Evolutionary conservation across 805 yeast genomes (phyloP), one percentile per base, ranked within the genome.

Genomic region (Wickerhamomyces bisporus): DNA sequence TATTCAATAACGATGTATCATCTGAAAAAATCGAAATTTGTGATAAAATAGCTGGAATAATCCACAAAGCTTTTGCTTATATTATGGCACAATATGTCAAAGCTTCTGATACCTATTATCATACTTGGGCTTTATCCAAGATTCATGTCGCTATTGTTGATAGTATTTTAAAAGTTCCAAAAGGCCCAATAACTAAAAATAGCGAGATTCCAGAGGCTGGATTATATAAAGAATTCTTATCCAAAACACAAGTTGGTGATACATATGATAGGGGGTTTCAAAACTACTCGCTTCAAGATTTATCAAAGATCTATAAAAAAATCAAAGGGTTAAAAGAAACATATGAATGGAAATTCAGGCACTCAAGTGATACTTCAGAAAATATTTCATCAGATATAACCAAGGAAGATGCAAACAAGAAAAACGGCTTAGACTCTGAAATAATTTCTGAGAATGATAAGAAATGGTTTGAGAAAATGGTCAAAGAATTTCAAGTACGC

Each of bases 21-120:
- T 10, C 10, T 12, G 27, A 27, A 5, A 21, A 18, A 6, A 9
- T 15, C 19, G 21, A 27, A 4, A 21, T 27, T 6, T 12, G 26
- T 6, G 30, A 27, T 24, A 14, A 19, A 6, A 34, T 17, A 6
- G 14, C 12, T 16, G 11, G 12, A n/a, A 18, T 27, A 21, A n/a
- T 34, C 3, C 6, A 27, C 3, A 29, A 27, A 21, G 17, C 27
- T 3, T 34, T 34, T 11, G 5, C 27, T 2, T 20, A 27, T n/a
- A 21, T 34, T 9, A 30, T 30, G 32, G 19, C 14, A 7, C 32
- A 19, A 30, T 30, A 30, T 16, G 32, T 15, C 12, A 30, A 12
- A n/a, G 20, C 32, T 6, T 34, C 36, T 6, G 32, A 27, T 21
- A 27, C 32, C 9, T 34, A 34, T 16, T 34, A 27, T 21, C 36